These are phyloP conservation scores for Suillus cothurnatus DNA, from an alignment of 768 basidiomycete species.

Conservation along the genomic window DNA sequence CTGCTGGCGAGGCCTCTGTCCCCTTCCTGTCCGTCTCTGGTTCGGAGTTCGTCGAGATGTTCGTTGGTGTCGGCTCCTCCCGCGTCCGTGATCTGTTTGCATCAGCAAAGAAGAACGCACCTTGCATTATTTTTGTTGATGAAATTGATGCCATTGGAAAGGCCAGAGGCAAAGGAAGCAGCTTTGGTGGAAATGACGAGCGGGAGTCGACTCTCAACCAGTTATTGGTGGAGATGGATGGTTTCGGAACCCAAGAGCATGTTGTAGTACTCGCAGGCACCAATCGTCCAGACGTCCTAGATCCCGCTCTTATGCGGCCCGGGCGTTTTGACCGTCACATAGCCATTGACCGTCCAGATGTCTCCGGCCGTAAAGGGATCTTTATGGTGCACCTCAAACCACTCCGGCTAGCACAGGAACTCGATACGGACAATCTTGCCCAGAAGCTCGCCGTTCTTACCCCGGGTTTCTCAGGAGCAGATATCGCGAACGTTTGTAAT, in stretches of 20 bases:
- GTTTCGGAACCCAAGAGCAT: conserved; percentile 96
- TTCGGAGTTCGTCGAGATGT: conserved; percentile 99
- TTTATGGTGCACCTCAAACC: conserved; percentile 91
- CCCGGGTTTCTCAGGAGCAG: conserved; percentile 97
- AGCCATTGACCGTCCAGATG: conserved; percentile 92
- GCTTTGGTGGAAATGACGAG: conserved; percentile 94
- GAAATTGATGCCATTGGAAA: conserved; percentile 99
- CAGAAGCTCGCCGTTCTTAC: conserved; percentile 96
- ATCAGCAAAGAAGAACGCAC: conserved; percentile 96
- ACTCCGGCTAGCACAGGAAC: conserved; percentile 62
- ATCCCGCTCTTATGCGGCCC: conserved; percentile 93
- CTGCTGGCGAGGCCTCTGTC: conserved; percentile 96
- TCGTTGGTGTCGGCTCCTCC: conserved; percentile 97
- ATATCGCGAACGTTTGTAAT: conserved; percentile 99
- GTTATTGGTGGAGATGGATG: conserved; percentile 98
- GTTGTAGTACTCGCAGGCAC: conserved; percentile 97
- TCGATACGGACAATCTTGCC: conserved; percentile 63
- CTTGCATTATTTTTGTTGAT: conserved; percentile 98
- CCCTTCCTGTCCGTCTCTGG: conserved; percentile 99
- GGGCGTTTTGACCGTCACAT: conserved; percentile 98
- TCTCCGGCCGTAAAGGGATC: conserved; percentile 91
- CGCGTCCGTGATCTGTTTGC: conserved; percentile 97
- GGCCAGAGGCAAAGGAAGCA: conserved; percentile 75
- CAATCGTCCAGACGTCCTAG: conserved; percentile 95
- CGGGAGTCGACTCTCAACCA: conserved; percentile 98